A percentile compares a stretch with the other conserved stretches of the same genome.
Evolutionary conservation across 2,329 filamentous ascomycete genomes (phyloP).

Genomic region (Fusarium domesticum): DNA sequence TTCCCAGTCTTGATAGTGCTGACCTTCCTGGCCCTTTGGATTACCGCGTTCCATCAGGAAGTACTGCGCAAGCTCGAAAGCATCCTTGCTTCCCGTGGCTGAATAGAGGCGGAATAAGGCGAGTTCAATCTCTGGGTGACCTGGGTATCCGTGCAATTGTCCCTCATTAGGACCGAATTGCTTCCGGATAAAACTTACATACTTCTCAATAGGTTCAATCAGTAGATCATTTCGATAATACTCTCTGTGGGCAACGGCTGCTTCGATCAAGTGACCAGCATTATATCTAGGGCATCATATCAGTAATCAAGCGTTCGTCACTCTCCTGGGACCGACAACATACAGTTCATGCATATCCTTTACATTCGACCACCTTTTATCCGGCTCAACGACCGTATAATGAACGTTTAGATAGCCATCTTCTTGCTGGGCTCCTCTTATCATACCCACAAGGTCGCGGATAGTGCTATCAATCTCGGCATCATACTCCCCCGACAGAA

Average conservation of each 20-base stretch:
- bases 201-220: slow-evolving; percentile 29
- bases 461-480: slow-evolving; percentile 14
- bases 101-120: slow-evolving; percentile 40
- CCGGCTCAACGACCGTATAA: slow-evolving; percentile 57
- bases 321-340: too few species aligned
- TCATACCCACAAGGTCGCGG: slow-evolving; percentile 54
- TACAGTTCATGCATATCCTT: slow-evolving; percentile 61
- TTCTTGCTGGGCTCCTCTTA: slow-evolving; percentile 51
- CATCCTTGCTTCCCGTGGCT: slow-evolving; percentile 34
- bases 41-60: slow-evolving; percentile 59
- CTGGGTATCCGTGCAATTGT: slow-evolving; percentile 58
- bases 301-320: background rate
- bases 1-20: slow-evolving; percentile 55
- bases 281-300: slow-evolving; percentile 45
- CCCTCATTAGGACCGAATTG: slow-evolving; percentile 49
- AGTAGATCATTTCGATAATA: slow-evolving; percentile 51
- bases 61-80: slow-evolving; percentile 49
- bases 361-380: slow-evolving; percentile 55
- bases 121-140: slow-evolving; percentile 47
- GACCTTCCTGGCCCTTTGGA: slow-evolving; percentile 44
- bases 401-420: slow-evolving; percentile 65
- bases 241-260: slow-evolving; percentile 53
- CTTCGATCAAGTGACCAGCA: slow-evolving; percentile 60
- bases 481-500: slow-evolving; percentile 6
- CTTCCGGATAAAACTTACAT: slow-evolving; percentile 46